Base-by-base conservation (phyloP, 352 stramenopile genomes). In the Pythium folliculosum region DNA sequence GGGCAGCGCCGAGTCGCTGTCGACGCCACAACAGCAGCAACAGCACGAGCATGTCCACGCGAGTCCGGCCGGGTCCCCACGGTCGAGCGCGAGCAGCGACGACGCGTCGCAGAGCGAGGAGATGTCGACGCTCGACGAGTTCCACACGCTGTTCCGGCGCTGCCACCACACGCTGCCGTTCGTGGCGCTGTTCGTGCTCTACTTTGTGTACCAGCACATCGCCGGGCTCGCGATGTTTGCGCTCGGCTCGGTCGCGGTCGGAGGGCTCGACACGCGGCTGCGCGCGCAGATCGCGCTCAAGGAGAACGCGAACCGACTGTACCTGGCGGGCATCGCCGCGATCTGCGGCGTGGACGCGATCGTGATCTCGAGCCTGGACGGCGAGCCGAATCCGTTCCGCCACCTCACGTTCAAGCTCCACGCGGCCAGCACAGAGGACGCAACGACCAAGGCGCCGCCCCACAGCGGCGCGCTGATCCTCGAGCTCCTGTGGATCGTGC, bases 161-260 rank as follows among this genome's bases (percentile, higher is more conserved):
- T 88, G 79, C 58, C 78, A 92, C 66, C 81, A 91, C 70, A 86
- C 82, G 32, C 69, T 92, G 65, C 86, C 86, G 22, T 94, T 94
- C 68, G 43, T 86, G 5, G 82, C 76, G 10, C 58, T 94, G 10
- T 85, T 94, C 25, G 37, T 92, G 12, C 64, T 92, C 25, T 92
- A 92, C 67, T 90, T 94, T 73, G 77, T 84, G 35, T 92, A 91
- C 64, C 78, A 91, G 69, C 86, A 94, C 70, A 77, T 79, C 10
- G 85, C 72, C 16, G 86, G 82, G 6, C 90, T 94, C 35, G 52
- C 86, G 40, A 77, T 90, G 14, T 87, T 91, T 65, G 71, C 81
- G 35, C 63, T 91, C 21, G 86, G 86, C 0, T 89, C 78, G 2
- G 71, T 89, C 19, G 78, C 83, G 43, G 82, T 94, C 38, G 79